These are phyloP conservation scores for Asparagopsis taxiformis DNA, from an alignment of 31 red algal species.

Conservation along the genomic window DNA sequence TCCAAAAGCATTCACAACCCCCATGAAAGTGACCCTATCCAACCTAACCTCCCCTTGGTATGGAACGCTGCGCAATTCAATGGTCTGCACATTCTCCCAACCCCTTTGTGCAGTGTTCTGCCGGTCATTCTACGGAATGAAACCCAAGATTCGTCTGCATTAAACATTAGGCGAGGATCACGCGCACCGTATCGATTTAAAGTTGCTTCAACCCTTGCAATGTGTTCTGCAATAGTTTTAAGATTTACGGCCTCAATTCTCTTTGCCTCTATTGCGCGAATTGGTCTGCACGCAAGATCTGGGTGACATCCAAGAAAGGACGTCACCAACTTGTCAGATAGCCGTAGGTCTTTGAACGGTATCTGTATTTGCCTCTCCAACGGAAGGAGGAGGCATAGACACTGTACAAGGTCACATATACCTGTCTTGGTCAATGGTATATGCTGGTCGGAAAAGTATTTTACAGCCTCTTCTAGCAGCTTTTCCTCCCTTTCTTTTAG, in stretches of 20 bases:
- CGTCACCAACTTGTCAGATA: neutral
- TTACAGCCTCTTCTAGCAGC: neutral
- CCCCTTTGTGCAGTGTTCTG: neutral
- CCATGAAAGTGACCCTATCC: constrained; percentile 11
- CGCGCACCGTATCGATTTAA: neutral
- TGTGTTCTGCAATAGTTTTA: neutral
- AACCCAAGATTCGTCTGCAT: neutral
- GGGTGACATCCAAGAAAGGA: neutral
- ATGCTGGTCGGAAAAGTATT: neutral
- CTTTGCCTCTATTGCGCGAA: neutral
- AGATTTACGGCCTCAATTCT: neutral
- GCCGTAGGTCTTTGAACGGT: neutral
- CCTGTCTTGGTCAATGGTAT: neutral
- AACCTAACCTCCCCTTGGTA: neutral
- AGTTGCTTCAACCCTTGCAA: neutral
- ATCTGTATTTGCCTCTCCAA: neutral
- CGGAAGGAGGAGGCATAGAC: neutral
- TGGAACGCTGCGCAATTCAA: neutral
- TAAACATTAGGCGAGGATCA: neutral
- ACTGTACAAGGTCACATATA: neutral
- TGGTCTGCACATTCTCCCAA: neutral
- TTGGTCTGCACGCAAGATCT: neutral
- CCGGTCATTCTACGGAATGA: neutral
- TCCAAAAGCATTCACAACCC: neutral
- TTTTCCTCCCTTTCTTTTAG: neutral